These are phyloP conservation scores for Vitis rotundifolia DNA, from an alignment of 164 flowering plant species.

Conservation along the genomic window DNA sequence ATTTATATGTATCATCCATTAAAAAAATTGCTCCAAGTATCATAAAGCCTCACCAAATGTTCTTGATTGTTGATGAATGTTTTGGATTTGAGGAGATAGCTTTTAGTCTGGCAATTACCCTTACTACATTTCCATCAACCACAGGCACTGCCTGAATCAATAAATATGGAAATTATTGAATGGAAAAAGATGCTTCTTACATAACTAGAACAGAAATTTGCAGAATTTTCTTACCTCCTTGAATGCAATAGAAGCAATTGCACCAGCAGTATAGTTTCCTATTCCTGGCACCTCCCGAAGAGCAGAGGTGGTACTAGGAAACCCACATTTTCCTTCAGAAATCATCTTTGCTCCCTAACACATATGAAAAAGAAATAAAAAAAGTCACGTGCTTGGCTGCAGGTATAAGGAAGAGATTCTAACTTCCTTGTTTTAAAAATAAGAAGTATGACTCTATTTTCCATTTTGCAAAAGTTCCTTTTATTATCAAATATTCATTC, in stretches of 20 bases:
- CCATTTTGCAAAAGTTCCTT: too few relatives aligned
- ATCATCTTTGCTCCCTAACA: constrained; percentile 88
- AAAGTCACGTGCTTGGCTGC: not conserved
- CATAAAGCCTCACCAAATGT: constrained; percentile 61
- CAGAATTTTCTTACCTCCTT: constrained; percentile 48
- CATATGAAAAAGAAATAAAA: not conserved
- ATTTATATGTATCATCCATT: too few relatives aligned
- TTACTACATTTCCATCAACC: constrained; percentile 92
- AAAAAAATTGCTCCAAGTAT: not conserved
- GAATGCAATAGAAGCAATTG: constrained; percentile 93
- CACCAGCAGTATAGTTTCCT: constrained; percentile 96
- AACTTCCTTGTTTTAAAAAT: too few relatives aligned
- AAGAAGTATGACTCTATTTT: too few relatives aligned
- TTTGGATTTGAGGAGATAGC: constrained; percentile 89
- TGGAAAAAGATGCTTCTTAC: not conserved
- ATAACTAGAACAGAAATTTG: not conserved
- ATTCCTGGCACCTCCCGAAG: constrained; percentile 76
- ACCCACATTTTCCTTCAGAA: constrained; percentile 56
- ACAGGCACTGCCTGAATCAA: constrained; percentile 79
- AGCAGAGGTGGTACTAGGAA: constrained; percentile 60
- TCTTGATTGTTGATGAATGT: constrained; percentile 50
- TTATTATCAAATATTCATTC: too few relatives aligned
- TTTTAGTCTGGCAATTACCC: constrained; percentile 82
- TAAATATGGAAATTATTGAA: constrained; percentile 6
- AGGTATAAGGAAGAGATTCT: not conserved